Evolutionary conservation across 2,329 filamentous ascomycete species (phyloP), one percentile per base, ranked within the genome.

Genomic region (Lasiodiplodia citricola): DNA sequence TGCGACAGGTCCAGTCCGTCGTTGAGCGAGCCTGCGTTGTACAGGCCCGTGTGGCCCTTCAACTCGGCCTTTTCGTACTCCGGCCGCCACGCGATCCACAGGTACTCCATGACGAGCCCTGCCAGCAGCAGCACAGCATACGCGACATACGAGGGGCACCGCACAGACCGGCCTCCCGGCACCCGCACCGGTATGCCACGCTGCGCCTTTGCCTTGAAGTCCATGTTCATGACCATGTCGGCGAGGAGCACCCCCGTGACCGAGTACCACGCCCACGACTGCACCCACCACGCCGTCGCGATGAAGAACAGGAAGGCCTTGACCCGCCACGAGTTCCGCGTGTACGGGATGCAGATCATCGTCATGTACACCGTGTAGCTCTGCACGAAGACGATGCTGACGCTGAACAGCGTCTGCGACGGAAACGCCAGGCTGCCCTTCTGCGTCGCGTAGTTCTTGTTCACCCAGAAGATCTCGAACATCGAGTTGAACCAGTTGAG

Each of bases 281-380:
- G 80, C 6, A 83, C 80, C 83, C 83, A 84, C 76, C 80, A 84
- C 1, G 82, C 82, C 3, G 80, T 79, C 37, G 80, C 52, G 67
- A 83, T 77, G 74, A 84, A 83, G 25, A 74, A 69, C n/a, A 79
- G 60, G 31, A 80, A 72, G 2, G 77, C 79, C 68, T 80, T 78
- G 3, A 82, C 72, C 50, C 82, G 80, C 82, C 82, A 83, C 1
- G 76, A 75, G 16, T 73, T 69, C 14, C 82, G 76, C 1, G 81
- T 83, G 73, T 78, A 82, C 4, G 82, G 83, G 11, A 84, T 76
- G 65, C 83, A 83, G 67, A 84, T 73, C 82, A 84, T 83, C 4
- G 81, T 76, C 74, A 84, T 83, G 71, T 83, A 85, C 10, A 84
- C 77, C 0, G 83, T 85, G 73, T 82, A 84, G 70, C 79, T 81